Base-by-base conservation (phyloP, 2,329 filamentous ascomycete genomes). In the Moelleriella libera region DNA sequence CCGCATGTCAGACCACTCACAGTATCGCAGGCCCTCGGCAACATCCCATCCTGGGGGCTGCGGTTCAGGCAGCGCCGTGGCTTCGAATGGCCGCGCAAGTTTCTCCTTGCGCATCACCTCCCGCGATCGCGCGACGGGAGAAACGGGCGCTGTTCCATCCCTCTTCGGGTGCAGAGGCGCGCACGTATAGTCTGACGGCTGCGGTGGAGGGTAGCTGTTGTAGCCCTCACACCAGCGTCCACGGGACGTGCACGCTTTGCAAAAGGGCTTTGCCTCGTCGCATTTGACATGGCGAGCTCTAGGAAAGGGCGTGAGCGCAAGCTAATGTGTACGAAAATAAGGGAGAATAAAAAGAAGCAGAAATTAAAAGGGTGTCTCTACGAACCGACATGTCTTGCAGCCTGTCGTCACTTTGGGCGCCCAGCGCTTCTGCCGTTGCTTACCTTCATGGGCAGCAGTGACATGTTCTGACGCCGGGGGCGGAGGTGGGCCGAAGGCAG, bases 361-460 rank as follows among this genome's bases (percentile, higher is more conserved):
- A n/a, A 39, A 9, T 2, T 21, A 2, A 42, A n/a, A 12, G 11
- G 8, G 41, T 8, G 21, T n/a, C 21, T 29, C 30, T n/a, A 48
- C 47, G 47, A 32, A 48, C 47, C 47, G 47, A 39, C 47, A 48
- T 42, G 47, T 48, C 30, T 43, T 48, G 47, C 47, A 48, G n/a
- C 47, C 47, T 31, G 47, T 45, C 31, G 30, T 43, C 28, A 48
- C 39, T 31, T 46, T 48, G 8, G 47, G 43, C 29, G 47, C 47
- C 47, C 47, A 48, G 9, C 47, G 47, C 29, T 46, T 48, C 28
- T 48, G 43, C 14, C 47, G 39, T 5, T 43, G 47, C 41, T 21
- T 45, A 30, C 9, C 34, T 21, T 11, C 37, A 10, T 42, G 9
- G 7, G 40, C 14, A 8, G 40, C 40, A n/a, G 9, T n/a, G 12